Evolutionary conservation across 2,329 filamentous ascomycete species (phyloP).

Genomic region (Bipolaris bicolor): DNA sequence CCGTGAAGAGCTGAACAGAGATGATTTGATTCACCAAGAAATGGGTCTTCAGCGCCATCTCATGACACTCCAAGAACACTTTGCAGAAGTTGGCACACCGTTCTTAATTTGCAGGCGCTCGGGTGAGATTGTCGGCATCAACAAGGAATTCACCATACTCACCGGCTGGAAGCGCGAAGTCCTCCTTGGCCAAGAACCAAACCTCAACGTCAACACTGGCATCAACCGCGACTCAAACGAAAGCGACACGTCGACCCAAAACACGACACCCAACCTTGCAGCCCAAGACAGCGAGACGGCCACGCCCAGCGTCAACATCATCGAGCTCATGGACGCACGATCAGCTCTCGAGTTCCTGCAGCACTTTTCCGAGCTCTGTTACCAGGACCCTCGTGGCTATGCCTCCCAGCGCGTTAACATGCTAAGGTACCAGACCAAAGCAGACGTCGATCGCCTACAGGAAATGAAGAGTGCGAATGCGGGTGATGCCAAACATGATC

Average conservation of each 20-base stretch:
- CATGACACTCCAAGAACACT: constrained; percentile 90
- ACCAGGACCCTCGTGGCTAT: constrained; percentile 85
- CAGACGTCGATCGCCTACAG: constrained; percentile 41
- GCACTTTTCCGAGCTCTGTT: constrained; percentile 90
- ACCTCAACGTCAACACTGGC: constrained; percentile 83
- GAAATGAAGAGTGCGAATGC: constrained; percentile 29
- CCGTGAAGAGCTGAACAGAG: constrained; percentile 82
- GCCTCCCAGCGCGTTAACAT: constrained; percentile 84
- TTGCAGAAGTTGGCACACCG: constrained; percentile 85
- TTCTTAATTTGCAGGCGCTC: constrained; percentile 91
- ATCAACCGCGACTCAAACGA: constrained; percentile 49
- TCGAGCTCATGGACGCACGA: constrained; percentile 91
- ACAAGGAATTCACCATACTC: constrained; percentile 94
- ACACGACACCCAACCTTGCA: constrained; percentile 56
- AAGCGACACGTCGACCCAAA: constrained; percentile 48
- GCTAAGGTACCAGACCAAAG: constrained; percentile 76
- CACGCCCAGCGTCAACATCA: constrained; percentile 83
- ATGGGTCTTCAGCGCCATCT: constrained; percentile 93
- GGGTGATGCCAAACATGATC: constrained; percentile 32
- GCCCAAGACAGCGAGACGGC: constrained; percentile 43
- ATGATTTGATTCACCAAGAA: constrained; percentile 96
- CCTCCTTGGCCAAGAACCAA: constrained; percentile 83
- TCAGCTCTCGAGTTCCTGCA: constrained; percentile 95
- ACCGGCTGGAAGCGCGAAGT: constrained; percentile 95
- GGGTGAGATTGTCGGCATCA: constrained; percentile 91